phyloP scores from a whole-genome alignment of 306 rosid species.

The Pyrus pyrifolia region DNA sequence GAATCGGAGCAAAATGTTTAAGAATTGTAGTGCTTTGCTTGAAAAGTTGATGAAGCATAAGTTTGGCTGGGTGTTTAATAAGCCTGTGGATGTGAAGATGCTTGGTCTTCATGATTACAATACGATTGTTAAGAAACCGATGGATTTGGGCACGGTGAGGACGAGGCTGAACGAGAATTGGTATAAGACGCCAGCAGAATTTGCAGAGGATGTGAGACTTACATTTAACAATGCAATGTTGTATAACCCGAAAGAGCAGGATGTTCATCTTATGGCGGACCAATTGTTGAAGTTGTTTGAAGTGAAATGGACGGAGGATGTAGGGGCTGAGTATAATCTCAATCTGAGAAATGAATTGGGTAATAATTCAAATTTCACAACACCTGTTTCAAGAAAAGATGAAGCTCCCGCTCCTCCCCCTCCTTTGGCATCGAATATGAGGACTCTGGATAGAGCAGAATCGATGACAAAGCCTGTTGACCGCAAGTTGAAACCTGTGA shows the following conservation, averaged over 20 bases:
- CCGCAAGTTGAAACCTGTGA: slow-evolving; percentile 25
- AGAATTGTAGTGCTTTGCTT: slow-evolving; percentile 64
- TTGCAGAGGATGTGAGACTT: slow-evolving; percentile 91
- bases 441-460: slow-evolving; percentile 51
- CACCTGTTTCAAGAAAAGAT: slow-evolving; percentile 40
- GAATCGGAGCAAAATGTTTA: slow-evolving; percentile 35
- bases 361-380: slow-evolving; percentile 28
- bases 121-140: slow-evolving; percentile 61
- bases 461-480: slow-evolving; percentile 32
- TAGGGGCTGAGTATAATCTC: slow-evolving; percentile 50
- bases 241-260: slow-evolving; percentile 82
- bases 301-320: slow-evolving; percentile 53
- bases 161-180: slow-evolving; percentile 57
- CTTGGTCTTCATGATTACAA: slow-evolving; percentile 80
- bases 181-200: slow-evolving; percentile 75
- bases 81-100: slow-evolving; percentile 71
- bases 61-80: slow-evolving; percentile 84
- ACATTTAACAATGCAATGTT: slow-evolving; percentile 81
- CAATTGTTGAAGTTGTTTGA: slow-evolving; percentile 66
- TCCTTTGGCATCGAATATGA: slow-evolving; percentile 24
- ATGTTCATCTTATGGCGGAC: slow-evolving; percentile 84
- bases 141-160: slow-evolving; percentile 92
- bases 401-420: slow-evolving; percentile 22
- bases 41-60: slow-evolving; percentile 89
- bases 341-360: slow-evolving; percentile 38